These are phyloP conservation scores for Linum lewisii DNA, from an alignment of 345 rosid genomes.

Conservation along the genomic window DNA sequence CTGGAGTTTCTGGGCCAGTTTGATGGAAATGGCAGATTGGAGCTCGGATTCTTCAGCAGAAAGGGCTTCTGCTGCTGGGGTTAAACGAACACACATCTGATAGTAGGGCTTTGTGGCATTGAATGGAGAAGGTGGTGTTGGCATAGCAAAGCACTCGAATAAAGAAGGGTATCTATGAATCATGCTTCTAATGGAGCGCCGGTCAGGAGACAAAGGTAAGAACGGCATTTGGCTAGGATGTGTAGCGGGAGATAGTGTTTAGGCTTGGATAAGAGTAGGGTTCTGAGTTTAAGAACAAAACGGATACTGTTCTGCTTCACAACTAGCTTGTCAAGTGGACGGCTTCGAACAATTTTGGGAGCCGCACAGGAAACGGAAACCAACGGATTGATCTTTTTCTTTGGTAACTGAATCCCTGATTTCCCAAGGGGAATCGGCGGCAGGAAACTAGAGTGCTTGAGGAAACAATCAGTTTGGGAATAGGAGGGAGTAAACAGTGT, in stretches of 20 bases:
- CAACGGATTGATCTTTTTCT: slow-evolving; percentile 16
- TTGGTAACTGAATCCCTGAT: slow-evolving; percentile 2
- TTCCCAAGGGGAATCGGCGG: slow-evolving; percentile 11
- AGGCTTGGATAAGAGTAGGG: slow-evolving; percentile 73
- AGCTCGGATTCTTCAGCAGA: slow-evolving; percentile 45
- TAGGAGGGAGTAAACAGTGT: slow-evolving; percentile 22
- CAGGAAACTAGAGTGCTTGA: slow-evolving; percentile 27
- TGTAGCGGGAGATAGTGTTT: slow-evolving; percentile 63
- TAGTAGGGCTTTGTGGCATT: slow-evolving; percentile 57
- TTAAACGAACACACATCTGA: slow-evolving; percentile 72
- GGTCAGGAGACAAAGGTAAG: slow-evolving; percentile 54
- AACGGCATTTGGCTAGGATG: slow-evolving; percentile 60
- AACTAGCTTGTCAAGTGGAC: slow-evolving; percentile 61
- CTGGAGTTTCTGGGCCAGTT: slow-evolving; percentile 63
- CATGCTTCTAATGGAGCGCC: slow-evolving; percentile 50
- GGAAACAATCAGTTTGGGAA: slow-evolving; percentile 21
- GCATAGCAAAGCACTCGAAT: slow-evolving; percentile 61
- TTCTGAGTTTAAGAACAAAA: slow-evolving; percentile 72
- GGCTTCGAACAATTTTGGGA: slow-evolving; percentile 53
- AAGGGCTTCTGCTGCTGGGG: slow-evolving; percentile 54
- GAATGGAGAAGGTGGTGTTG: slow-evolving; percentile 54
- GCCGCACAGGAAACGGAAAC: slow-evolving; percentile 35
- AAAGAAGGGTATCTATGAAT: slow-evolving; percentile 73
- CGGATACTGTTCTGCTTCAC: slow-evolving; percentile 58
- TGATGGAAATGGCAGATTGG: slow-evolving; percentile 41